Evolutionary conservation across 371 early-diverging fungal species (phyloP).

Genomic region (Vittaforma corneae): DNA sequence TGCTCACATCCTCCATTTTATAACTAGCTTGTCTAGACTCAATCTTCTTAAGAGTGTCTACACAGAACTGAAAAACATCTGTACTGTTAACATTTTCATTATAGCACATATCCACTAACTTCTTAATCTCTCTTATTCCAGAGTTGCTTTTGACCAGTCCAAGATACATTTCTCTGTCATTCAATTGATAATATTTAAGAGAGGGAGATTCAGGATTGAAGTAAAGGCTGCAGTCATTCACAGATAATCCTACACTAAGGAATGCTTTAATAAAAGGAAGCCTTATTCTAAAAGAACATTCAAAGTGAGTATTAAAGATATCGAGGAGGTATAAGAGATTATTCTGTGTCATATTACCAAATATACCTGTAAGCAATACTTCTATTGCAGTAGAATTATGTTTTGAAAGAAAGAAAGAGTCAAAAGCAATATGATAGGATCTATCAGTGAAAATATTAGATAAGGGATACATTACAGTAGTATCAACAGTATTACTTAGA

Average conservation of each 20-base stretch:
- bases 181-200: slow-evolving; percentile 8
- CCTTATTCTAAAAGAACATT: background rate
- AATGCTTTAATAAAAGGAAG: background rate
- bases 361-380: too few species aligned
- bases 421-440: too few species aligned
- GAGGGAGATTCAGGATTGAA: background rate
- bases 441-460: too few species aligned
- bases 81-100: background rate
- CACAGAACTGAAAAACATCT: slow-evolving; percentile 16
- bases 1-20: slow-evolving; percentile 7
- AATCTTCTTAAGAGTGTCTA: background rate
- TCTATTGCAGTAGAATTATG: too few species aligned
- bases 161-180: slow-evolving; percentile 1
- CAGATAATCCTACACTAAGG: background rate
- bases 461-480: too few species aligned
- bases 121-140: slow-evolving; percentile 13
- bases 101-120: background rate
- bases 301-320: background rate
- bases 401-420: too few species aligned
- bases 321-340: background rate
- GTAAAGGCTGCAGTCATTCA: background rate
- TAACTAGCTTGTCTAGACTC: slow-evolving; percentile 1
- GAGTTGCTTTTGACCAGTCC: background rate
- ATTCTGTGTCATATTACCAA: too few species aligned
- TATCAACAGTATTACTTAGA: too few species aligned